Base-by-base conservation (phyloP, 202 grass and related monocot species). In the Dendrocalamus latiflorus region DNA sequence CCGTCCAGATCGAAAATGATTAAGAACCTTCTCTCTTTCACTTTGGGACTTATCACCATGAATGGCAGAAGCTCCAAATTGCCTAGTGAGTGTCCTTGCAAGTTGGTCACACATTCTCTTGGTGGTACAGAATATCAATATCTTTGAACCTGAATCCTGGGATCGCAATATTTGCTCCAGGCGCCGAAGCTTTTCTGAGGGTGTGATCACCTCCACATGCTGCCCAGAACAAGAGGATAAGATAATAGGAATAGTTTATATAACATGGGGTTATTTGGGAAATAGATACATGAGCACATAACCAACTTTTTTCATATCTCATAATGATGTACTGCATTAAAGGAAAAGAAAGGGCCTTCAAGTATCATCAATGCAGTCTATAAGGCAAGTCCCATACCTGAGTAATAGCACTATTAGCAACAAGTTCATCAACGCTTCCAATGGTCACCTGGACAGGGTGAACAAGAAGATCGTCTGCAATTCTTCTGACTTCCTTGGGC, bases 71-170 rank as follows among this genome's bases (percentile, higher is more conserved):
- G 93, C 96, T 51, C 88, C 87, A 76, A 93, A 99, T 51, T 94
- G 92, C 58, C 93, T 92, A 36, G 83, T 65, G 17, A 99, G 91
- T 36, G 77, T 92, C 33, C 89, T 81, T 22, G 96, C 60, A 18
- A 98, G 96, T 77, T 93, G 91, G 62, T 98, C 96, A 51, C 96
- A 98, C 96, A 98, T 95, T 70, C 93, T 93, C 81, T 98, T 98
- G 22, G 96, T 98, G 33, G 91, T 93, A 81, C 96, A 98, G 84
- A 98, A 98, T 93, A 98, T 90, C 77, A 98, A 30, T 57, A 95
- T 62, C 81, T 98, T 98, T 15, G 96, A 83, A 53, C 90, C 93
- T 68, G 93, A 86, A 76, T 93, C 96, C 76, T 98, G 91, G 51
- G 87, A 93, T 68, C 96, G 88, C 74, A 98, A 85, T 76, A 98